Conservation (phyloP, 768 basidiomycete species). For the Suillus luteus region DNA sequence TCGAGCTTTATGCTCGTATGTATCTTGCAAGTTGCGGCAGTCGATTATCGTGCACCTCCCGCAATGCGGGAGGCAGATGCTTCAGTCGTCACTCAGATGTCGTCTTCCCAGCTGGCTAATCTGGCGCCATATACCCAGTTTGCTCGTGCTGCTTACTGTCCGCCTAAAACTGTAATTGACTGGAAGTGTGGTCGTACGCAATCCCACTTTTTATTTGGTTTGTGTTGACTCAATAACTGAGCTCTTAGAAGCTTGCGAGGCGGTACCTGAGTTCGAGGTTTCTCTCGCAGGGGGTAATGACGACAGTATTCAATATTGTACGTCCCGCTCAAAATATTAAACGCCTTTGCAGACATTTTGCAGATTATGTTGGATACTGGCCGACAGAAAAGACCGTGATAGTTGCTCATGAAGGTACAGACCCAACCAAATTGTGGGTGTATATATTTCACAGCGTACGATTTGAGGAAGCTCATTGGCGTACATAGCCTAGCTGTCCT, state of each 20-base stretch:
- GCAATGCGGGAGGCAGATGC: constrained; percentile 9
- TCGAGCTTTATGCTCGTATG: neutral
- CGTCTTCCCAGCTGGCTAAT: constrained; percentile 34
- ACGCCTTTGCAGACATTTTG: neutral
- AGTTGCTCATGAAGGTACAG: constrained; percentile 65
- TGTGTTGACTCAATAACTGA: neutral
- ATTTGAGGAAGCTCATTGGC: constrained; percentile 2
- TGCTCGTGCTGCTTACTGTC: constrained; percentile 57
- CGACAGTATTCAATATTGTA: constrained; percentile 47
- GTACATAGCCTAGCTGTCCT: constrained; percentile 45
- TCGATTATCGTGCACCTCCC: constrained; percentile 1
- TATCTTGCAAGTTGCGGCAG: constrained; percentile 11
- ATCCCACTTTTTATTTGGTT: constrained; percentile 9
- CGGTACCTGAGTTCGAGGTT: constrained; percentile 40
- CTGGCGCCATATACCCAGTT: constrained; percentile 52
- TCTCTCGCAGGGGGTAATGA: constrained; percentile 52
- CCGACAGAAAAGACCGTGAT: constrained; percentile 50
- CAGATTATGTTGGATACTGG: constrained; percentile 62
- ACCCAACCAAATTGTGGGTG: constrained; percentile 53
- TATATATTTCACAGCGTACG: neutral
- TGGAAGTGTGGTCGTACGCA: constrained; percentile 49
- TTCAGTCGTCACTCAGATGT: constrained; percentile 24
- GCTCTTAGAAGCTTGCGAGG: constrained; percentile 35
- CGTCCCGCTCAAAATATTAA: constrained; percentile 13
- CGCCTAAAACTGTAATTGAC: constrained; percentile 33